Evolutionary conservation across 352 stramenopile genomes (phyloP), one percentile per base, ranked within the genome.

Genomic region (Pythium utonaiense): DNA sequence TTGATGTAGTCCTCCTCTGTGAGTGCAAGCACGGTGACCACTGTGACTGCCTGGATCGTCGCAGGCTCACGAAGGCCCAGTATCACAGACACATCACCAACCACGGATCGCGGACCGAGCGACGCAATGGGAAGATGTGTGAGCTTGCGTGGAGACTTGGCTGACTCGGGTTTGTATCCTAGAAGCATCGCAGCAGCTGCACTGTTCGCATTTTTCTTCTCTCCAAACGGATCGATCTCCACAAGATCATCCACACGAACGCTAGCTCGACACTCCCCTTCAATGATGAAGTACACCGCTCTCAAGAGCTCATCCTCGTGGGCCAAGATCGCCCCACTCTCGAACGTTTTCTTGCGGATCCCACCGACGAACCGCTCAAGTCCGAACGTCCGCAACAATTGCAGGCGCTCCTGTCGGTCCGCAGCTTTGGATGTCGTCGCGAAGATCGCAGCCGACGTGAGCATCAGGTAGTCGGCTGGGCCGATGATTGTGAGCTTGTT

Each of bases 341-440:
- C 64, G 51, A 71, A 71, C 0, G 48, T 60, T 25, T 66, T 71
- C 33, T 71, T 62, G n/a, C 64, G 64, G 34, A 71, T 64, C 27
- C 38, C 57, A 6, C 64, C 64, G 2, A 66, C 42, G 17, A 71
- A 71, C 8, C 64, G 57, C 19, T 71, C 64, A 9, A 71, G 45
- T 45, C 64, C 64, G 21, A 58, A 66, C 1, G 21, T 28, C 13
- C 49, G 52, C 16, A 71, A 27, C 5, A 66, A 42, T 27, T 54
- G 34, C 30, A 66, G 57, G 6, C 64, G 57, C 21, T 66, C 27
- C n/a, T 66, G 36, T 13, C 64, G 52, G 21, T 71, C 64, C 4
- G 57, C 64, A 4, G 64, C 64, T 38, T 57, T 55, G n/a, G 53
- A 24, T 3, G 57, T 66, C 14, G 64, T 71, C 13, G 61, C 57